Base-by-base conservation (phyloP, 306 rosid species). In the Fagus crenata region DNA sequence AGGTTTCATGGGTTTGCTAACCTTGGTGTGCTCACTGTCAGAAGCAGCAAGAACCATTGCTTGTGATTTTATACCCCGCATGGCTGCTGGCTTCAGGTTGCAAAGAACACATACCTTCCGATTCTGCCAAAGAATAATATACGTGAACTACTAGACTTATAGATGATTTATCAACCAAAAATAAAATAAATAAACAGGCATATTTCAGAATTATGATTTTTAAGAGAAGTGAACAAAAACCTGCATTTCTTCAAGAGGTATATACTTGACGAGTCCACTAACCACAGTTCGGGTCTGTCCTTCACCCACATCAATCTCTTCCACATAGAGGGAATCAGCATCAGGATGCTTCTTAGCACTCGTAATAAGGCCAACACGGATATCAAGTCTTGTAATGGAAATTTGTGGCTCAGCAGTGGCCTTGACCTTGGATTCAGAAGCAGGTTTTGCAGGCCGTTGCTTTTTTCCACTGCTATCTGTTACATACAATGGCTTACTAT, bases 21-120 rank as follows among this genome's bases (percentile, higher is more conserved):
- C 98, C 84, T 78, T 75, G 67, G 92, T 84, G 75, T 86, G 86
- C 71, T 90, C 93, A 71, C 84, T 81, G 80, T 79, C 88, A 51
- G 93, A 88, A 81, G 97, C 97, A 75, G 93, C 92, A 85, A 95
- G 98, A 80, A 95, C 97, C 98, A 89, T 95, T 35, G 98, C 98
- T 56, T 95, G 96, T 64, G 98, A 95, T 85, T 90, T 95, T 73
- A 95, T 89, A 72, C 98, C 96, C 64, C 93, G 75, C 97, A 95
- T 88, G 86, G 81, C 49, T 15, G 89, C 93, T 37, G 97, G 97
- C 87, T 95, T 95, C 82, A 92, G 82, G 87, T 95, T 95, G 88
- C 98, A 92, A 58, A 92, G 96, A 75, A 95, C 97, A 9, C 95
- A 90, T 33, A 92, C 97, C 85, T 92, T 92, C 43, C 97, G 96